phyloP scores from a whole-genome alignment of 768 basidiomycete genomes.

The Mycena haematopus region DNA sequence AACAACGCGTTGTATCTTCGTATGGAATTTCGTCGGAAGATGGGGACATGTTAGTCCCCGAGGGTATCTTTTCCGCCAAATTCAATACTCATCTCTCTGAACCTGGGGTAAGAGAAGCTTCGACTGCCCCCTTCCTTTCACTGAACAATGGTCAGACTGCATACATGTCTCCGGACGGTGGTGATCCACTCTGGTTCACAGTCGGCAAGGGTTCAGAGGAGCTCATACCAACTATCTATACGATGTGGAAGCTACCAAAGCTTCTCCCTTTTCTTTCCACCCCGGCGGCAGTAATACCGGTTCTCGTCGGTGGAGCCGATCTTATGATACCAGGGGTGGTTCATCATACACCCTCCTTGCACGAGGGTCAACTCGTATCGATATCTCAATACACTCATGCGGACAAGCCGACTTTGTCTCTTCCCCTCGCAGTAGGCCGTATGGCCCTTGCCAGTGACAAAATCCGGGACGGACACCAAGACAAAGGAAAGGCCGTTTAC shows the following conservation, averaged over 20 bases:
- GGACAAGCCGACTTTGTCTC: conserved; percentile 45
- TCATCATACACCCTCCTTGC: conserved; percentile 51
- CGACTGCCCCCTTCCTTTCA: neutral
- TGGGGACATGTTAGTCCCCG: conserved; percentile 75
- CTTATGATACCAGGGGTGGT: conserved; percentile 88
- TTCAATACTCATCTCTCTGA: conserved; percentile 70
- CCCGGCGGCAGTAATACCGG: conserved; percentile 50
- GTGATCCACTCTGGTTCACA: conserved; percentile 83
- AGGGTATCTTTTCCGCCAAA: conserved; percentile 72
- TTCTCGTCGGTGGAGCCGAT: conserved; percentile 81
- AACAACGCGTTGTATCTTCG: conserved; percentile 56
- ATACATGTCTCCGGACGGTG: conserved; percentile 68
- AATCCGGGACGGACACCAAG: conserved; percentile 47
- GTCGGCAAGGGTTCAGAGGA: conserved; percentile 71
- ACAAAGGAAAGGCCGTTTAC: conserved; percentile 81
- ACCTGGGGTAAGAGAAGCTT: conserved; percentile 58
- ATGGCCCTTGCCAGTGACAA: conserved; percentile 64
- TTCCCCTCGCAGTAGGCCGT: conserved; percentile 78
- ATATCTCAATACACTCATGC: conserved; percentile 56
- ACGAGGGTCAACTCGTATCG: conserved; percentile 63
- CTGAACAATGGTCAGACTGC: conserved; percentile 50
- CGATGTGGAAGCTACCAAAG: conserved; percentile 75
- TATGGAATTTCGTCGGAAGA: conserved; percentile 61
- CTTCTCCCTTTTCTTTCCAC: conserved; percentile 58
- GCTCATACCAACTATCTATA: conserved; percentile 82